These are phyloP conservation scores for Sugiyamaella xylanicola DNA, from an alignment of 1,139 yeast species.

Conservation along the genomic window DNA sequence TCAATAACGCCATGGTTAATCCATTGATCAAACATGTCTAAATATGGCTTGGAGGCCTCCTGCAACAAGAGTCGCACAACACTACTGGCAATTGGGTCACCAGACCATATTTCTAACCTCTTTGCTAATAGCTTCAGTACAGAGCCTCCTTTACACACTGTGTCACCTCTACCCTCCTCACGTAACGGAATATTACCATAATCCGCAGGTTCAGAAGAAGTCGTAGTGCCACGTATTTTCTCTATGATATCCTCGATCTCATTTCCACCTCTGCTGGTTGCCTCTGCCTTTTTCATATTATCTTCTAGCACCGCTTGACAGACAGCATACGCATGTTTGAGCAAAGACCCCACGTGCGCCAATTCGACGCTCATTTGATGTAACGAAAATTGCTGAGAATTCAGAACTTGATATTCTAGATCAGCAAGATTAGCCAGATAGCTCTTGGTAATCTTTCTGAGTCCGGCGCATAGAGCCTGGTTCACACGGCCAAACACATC, in stretches of 20 bases:
- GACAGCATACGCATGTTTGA: conserved; percentile 63
- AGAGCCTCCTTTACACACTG: conserved; percentile 39
- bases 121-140: conserved; percentile 59
- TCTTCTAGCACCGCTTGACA: conserved; percentile 49
- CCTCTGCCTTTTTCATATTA: conserved; percentile 35
- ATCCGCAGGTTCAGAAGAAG: conserved; percentile 14
- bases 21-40: conserved; percentile 76
- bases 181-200: conserved; percentile 18
- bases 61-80: conserved; percentile 59
- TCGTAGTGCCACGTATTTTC: conserved; percentile 26
- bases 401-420: conserved; percentile 57
- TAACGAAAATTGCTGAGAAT: conserved; percentile 51
- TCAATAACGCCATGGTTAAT: conserved; percentile 68
- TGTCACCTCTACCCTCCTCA: neutral
- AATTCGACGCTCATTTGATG: conserved; percentile 51
- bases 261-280: conserved; percentile 27
- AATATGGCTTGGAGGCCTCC: conserved; percentile 64
- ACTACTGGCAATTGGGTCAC: conserved; percentile 60
- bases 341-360: conserved; percentile 43
- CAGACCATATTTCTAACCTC: conserved; percentile 59
- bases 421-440: conserved; percentile 52
- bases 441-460: conserved; percentile 55
- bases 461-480: conserved; percentile 68
- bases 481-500: conserved; percentile 66
- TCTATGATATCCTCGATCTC: conserved; percentile 41